phyloP scores from a whole-genome alignment of 106 monocot species.

The Dioscorea dumetorum region DNA sequence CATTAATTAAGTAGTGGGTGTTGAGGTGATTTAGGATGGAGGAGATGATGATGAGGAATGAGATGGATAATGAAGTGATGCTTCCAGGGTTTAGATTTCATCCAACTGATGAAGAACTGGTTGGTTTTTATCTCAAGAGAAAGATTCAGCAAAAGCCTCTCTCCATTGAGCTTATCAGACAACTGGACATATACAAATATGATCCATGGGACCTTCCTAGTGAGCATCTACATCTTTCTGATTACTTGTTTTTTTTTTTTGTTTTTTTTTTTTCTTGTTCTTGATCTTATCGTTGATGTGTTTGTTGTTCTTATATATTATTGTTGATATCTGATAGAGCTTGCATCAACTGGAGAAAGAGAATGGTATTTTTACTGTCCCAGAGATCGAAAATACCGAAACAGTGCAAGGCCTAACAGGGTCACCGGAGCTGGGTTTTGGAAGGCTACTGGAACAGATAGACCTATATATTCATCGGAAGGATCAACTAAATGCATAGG shows the following conservation, averaged over 20 bases:
- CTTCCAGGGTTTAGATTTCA: conserved; percentile 75
- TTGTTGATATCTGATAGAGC: conserved; percentile 24
- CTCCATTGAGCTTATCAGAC: conserved; percentile 79
- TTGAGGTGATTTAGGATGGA: conserved; percentile 24
- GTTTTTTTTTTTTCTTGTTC: background rate
- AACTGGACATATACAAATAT: conserved; percentile 86
- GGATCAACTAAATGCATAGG: conserved; percentile 81
- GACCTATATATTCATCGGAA: conserved; percentile 90
- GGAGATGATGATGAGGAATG: conserved; percentile 24
- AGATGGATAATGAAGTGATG: conserved; percentile 69
- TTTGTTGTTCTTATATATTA: background rate
- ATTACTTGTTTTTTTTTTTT: background rate
- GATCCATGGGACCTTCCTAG: conserved; percentile 95
- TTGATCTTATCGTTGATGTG: background rate
- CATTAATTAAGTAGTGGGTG: too few relatives aligned
- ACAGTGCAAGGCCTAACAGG: conserved; percentile 88
- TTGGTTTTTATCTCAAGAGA: conserved; percentile 69
- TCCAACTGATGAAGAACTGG: conserved; percentile 83
- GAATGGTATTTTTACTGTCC: conserved; percentile 99
- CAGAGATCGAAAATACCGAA: conserved; percentile 88
- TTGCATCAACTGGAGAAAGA: conserved; percentile 86
- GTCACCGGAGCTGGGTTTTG: conserved; percentile 95
- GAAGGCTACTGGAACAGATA: conserved; percentile 97
- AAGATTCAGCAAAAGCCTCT: conserved; percentile 76
- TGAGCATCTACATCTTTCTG: conserved; percentile 21